A percentile compares a stretch with the other conserved stretches of the same genome.
Evolutionary conservation across 2,329 filamentous ascomycete species (phyloP).

Genomic region (Elsinoe fawcettii): DNA sequence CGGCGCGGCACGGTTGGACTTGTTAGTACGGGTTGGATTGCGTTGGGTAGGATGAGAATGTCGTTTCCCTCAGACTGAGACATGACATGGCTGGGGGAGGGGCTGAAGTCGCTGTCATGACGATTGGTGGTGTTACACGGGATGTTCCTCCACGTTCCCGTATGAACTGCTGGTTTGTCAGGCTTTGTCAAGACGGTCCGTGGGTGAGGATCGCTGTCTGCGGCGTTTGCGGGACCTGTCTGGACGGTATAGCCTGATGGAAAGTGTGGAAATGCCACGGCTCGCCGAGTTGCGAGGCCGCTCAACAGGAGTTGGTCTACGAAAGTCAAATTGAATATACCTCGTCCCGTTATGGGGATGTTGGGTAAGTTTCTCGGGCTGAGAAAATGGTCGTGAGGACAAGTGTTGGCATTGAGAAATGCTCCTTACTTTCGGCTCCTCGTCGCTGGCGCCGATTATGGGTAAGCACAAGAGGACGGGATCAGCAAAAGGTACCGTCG

Average conservation of each 20-base stretch:
- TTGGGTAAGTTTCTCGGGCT: not conserved
- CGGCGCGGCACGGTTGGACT: conserved; percentile 8
- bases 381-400: not conserved
- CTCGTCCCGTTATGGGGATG: not conserved
- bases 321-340: not conserved
- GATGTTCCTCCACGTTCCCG: not conserved
- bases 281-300: not conserved
- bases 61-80: conserved; percentile 12
- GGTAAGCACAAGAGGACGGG: not conserved
- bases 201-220: too few species aligned
- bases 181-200: conserved; percentile 1
- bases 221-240: too few species aligned
- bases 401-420: conserved; percentile 1
- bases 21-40: not conserved
- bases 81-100: conserved; percentile 9
- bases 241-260: not conserved
- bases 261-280: not conserved
- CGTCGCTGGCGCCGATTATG: conserved; percentile 4
- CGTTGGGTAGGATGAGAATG: not conserved
- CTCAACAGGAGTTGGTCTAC: not conserved
- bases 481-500: not conserved
- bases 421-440: conserved; percentile 7
- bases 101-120: conserved; percentile 1
- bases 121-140: conserved; percentile 13
- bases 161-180: not conserved